Conservation (phyloP, 345 rosid species). For the Eucalyptus regnans region DNA sequence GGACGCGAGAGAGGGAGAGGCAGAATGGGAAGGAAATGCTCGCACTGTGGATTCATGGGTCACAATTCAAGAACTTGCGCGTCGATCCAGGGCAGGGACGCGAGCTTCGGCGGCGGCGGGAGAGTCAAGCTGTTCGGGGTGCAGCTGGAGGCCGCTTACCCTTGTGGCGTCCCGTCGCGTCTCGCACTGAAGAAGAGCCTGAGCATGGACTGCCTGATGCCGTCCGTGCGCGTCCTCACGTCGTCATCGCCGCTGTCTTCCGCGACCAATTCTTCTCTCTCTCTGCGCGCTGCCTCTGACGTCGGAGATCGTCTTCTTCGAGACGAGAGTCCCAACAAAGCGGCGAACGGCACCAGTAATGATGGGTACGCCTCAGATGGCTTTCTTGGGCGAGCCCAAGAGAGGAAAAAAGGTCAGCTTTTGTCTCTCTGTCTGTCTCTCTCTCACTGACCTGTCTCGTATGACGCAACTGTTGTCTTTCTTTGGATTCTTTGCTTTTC, state of each 20-base stretch:
- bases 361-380: slow-evolving; percentile 8
- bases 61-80: slow-evolving; percentile 26
- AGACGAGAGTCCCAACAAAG: background rate
- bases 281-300: background rate
- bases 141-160: background rate
- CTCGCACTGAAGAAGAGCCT: background rate
- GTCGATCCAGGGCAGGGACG: background rate
- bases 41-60: slow-evolving; percentile 18
- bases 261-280: background rate
- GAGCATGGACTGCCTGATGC: slow-evolving; percentile 2
- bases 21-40: slow-evolving; percentile 24
- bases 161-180: background rate
- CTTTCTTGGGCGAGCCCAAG: background rate
- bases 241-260: background rate
- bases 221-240: background rate
- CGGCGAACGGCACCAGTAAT: background rate
- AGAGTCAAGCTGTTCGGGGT: slow-evolving; percentile 17
- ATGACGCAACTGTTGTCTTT: background rate
- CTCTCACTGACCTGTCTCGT: background rate
- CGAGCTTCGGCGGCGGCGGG: background rate
- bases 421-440: background rate
- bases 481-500: background rate
- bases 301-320: background rate
- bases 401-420: slow-evolving; percentile 11
- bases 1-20: background rate